Conservation (phyloP, 23 red algal genomes). For the Gracilaria domingensis region DNA sequence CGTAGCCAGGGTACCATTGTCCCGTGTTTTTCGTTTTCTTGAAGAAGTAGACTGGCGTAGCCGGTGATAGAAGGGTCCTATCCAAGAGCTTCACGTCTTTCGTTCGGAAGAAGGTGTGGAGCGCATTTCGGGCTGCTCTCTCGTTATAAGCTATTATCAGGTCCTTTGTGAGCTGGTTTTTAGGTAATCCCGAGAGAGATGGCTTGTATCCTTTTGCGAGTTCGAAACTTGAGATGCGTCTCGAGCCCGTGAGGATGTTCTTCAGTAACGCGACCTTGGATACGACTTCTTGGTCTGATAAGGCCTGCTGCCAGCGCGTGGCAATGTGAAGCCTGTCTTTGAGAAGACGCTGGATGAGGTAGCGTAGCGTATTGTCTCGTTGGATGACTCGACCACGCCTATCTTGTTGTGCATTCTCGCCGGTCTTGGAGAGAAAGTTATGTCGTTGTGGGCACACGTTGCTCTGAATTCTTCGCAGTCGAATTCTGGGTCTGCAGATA, state of each 20-base stretch:
- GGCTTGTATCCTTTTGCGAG: conserved; percentile 3
- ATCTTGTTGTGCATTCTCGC: neutral
- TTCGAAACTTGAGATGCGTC: conserved; percentile 33
- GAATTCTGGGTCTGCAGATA: conserved; percentile 20
- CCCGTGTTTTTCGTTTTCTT: neutral
- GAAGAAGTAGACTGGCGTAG: neutral
- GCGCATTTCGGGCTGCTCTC: neutral
- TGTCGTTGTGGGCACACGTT: neutral
- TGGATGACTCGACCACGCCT: neutral
- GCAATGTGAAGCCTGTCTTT: neutral
- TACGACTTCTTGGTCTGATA: neutral
- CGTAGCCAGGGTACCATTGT: neutral
- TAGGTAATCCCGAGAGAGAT: neutral
- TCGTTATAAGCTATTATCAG: neutral
- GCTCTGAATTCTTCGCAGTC: neutral
- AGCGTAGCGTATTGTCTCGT: neutral
- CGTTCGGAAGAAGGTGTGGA: neutral
- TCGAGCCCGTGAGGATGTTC: neutral
- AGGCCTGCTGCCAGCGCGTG: neutral
- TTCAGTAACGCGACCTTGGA: neutral
- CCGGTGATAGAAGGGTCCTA: neutral
- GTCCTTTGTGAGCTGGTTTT: neutral
- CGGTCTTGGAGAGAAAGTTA: neutral
- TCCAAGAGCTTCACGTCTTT: neutral
- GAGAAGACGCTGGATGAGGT: neutral